A percentile compares a stretch with the other conserved stretches of the same genome.
phyloP scores from a whole-genome alignment of 2,329 filamentous ascomycete genomes.

The Botryotinia narcissicola region DNA sequence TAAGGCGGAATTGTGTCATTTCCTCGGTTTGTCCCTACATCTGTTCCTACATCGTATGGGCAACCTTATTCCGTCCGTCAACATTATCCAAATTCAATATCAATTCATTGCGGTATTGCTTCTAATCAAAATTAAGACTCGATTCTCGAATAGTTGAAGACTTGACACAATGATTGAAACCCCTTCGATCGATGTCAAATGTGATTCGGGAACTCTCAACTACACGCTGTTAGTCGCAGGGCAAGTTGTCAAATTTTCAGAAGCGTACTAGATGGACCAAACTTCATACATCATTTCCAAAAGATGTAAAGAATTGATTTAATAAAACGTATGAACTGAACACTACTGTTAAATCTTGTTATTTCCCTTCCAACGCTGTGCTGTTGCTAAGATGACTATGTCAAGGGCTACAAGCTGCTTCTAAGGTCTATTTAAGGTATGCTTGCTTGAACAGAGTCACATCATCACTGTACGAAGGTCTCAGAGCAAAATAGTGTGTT shows the following conservation, averaged over 20 bases:
- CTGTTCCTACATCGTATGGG: neutral
- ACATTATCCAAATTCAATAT: neutral
- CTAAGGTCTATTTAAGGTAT: neutral
- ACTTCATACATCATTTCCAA: neutral
- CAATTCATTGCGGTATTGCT: too few species aligned
- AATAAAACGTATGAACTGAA: too few species aligned
- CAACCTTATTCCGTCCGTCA: neutral
- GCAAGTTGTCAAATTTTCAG: neutral
- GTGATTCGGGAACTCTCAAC: neutral
- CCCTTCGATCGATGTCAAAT: neutral
- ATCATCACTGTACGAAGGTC: neutral
- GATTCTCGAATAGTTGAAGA: too few species aligned
- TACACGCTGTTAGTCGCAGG: neutral
- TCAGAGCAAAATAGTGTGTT: neutral
- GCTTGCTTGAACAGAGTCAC: neutral
- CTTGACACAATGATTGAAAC: neutral
- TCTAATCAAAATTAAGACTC: too few species aligned
- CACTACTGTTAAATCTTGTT: too few species aligned
- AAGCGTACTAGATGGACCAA: neutral
- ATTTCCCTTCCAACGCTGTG: neutral
- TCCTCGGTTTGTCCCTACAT: neutral
- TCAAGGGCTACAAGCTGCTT: neutral
- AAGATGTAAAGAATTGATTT: too few species aligned
- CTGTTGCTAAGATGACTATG: neutral
- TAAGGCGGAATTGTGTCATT: conserved; percentile 14